These are phyloP conservation scores for Pseudopyrenochaeta lycopersici DNA, from an alignment of 2,329 filamentous ascomycete genomes.

Conservation along the genomic window DNA sequence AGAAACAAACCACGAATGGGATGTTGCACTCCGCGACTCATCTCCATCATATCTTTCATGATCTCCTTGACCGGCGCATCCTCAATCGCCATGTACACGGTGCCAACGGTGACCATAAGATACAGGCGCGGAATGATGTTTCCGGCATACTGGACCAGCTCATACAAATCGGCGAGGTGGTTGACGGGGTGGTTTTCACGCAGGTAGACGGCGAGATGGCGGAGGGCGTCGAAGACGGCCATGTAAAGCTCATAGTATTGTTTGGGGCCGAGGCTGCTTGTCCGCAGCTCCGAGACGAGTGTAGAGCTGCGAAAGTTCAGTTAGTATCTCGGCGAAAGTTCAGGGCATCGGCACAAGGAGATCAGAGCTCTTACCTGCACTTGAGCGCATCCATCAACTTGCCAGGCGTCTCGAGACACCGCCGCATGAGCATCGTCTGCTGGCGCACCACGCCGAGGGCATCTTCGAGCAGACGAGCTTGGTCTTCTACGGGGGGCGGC, in stretches of 20 bases:
- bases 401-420: slow-evolving; percentile 94
- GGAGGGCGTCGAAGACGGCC: slow-evolving; percentile 96
- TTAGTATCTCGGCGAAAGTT: slow-evolving; percentile 10
- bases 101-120: slow-evolving; percentile 98
- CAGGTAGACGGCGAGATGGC: slow-evolving; percentile 94
- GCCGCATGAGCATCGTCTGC: slow-evolving; percentile 96
- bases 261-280: slow-evolving; percentile 96
- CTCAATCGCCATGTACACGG: slow-evolving; percentile 98
- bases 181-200: slow-evolving; percentile 98
- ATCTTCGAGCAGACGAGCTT: slow-evolving; percentile 95
- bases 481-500: slow-evolving; percentile 61
- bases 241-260: slow-evolving; percentile 99
- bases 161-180: slow-evolving; percentile 96
- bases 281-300: slow-evolving; percentile 96
- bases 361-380: slow-evolving; percentile 76
- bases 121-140: slow-evolving; percentile 97
- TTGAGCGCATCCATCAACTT: slow-evolving; percentile 99
- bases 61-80: slow-evolving; percentile 99
- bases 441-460: slow-evolving; percentile 95
- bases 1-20: slow-evolving; percentile 94
- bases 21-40: slow-evolving; percentile 97
- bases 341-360: not conserved
- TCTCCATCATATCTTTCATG: slow-evolving; percentile 99
- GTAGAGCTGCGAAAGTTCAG: slow-evolving; percentile 74
- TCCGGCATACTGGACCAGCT: slow-evolving; percentile 96